phyloP scores from a whole-genome alignment of 2,329 filamentous ascomycete species.

The Falciphora oryzae region DNA sequence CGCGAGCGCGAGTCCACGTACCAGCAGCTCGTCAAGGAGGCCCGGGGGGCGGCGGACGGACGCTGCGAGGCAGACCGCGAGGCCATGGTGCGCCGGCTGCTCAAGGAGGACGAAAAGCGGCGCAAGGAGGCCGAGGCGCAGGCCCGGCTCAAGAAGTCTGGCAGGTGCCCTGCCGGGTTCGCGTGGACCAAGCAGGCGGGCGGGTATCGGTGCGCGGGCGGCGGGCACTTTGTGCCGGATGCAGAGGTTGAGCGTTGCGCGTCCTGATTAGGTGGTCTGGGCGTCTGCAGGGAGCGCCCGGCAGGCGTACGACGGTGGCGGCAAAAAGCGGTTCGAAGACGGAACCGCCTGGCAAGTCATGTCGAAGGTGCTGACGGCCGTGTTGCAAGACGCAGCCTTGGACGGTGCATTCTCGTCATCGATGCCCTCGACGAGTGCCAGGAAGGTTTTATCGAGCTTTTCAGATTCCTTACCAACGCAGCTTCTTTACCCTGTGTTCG shows the following conservation, averaged over 20 bases:
- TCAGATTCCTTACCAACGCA: too few relatives aligned
- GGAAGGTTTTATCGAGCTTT: too few relatives aligned
- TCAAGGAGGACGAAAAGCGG: constrained; percentile 32
- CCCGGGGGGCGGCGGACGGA: constrained; percentile 13
- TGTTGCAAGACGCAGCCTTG: too few relatives aligned
- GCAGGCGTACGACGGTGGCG: too few relatives aligned
- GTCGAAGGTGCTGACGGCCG: too few relatives aligned
- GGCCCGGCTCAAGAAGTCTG: constrained; percentile 43
- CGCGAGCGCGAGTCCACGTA: constrained; percentile 32
- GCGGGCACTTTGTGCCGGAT: constrained; percentile 48
- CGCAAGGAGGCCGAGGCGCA: constrained; percentile 32
- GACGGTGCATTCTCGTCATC: too few relatives aligned
- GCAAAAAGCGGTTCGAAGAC: too few relatives aligned
- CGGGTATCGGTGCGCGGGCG: constrained; percentile 60
- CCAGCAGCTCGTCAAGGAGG: constrained; percentile 24
- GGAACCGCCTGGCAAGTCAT: too few relatives aligned
- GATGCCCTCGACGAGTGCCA: too few relatives aligned
- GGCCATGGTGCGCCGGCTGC: constrained; percentile 29
- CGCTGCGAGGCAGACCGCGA: constrained; percentile 27
- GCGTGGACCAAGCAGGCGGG: constrained; percentile 52
- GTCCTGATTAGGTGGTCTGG: too few relatives aligned
- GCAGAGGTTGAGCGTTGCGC: constrained; percentile 17
- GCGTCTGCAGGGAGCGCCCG: too few relatives aligned
- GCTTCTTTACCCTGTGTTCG: too few relatives aligned
- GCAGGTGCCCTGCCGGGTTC: constrained; percentile 50